A percentile compares a stretch with the other conserved stretches of the same genome.
Evolutionary conservation across 352 stramenopile genomes (phyloP).

Genomic region (Phytophthora crassamura): DNA sequence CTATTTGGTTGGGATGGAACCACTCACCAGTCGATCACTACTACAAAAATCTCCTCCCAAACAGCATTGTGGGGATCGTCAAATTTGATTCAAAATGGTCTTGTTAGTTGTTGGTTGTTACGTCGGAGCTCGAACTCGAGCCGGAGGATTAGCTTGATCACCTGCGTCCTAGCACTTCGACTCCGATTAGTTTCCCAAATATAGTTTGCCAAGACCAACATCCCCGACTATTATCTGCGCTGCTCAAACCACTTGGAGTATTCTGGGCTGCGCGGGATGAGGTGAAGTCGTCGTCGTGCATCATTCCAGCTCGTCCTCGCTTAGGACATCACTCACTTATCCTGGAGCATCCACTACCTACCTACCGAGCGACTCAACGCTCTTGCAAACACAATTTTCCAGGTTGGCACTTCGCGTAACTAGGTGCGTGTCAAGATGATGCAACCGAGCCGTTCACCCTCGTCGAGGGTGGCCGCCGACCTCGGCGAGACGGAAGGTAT

Average conservation of each 20-base stretch:
- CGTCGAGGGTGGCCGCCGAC: constrained; percentile 32
- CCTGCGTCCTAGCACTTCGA: too few species aligned
- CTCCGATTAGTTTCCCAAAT: constrained; percentile 1
- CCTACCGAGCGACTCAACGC: neutral
- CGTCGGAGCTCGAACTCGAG: too few species aligned
- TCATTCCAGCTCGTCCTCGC: constrained; percentile 27
- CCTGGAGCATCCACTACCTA: constrained; percentile 1
- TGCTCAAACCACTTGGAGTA: constrained; percentile 12
- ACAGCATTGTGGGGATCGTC: too few species aligned
- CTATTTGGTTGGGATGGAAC: too few species aligned
- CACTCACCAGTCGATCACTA: too few species aligned
- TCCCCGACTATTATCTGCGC: neutral
- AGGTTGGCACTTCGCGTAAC: constrained; percentile 3
- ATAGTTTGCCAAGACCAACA: constrained; percentile 4
- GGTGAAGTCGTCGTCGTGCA: constrained; percentile 13
- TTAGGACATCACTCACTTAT: neutral
- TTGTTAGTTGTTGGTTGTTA: too few species aligned
- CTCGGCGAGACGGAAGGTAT: constrained; percentile 32
- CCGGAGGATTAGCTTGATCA: too few species aligned
- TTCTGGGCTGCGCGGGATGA: constrained; percentile 24
- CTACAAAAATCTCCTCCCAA: too few species aligned
- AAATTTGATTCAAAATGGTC: too few species aligned
- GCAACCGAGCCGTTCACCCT: constrained; percentile 22
- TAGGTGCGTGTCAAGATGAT: constrained; percentile 24
- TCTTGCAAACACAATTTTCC: constrained; percentile 16